phyloP scores from a whole-genome alignment of 225 moss, liverwort and hornwort species.

The Polytrichum formosum region DNA sequence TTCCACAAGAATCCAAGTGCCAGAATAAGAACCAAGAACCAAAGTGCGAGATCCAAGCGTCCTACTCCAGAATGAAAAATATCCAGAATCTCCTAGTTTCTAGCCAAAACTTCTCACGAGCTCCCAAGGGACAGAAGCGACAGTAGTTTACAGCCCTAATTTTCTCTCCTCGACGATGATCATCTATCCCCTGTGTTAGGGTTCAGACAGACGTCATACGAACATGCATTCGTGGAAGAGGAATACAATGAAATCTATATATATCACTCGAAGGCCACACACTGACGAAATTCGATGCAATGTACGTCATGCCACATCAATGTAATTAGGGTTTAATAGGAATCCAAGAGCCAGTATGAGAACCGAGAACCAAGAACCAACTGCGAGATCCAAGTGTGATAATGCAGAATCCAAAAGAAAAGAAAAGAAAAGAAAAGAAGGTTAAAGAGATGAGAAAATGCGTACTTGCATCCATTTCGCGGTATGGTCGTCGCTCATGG shows the following conservation, averaged over 20 bases:
- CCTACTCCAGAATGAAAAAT: neutral
- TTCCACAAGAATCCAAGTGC: too few species aligned
- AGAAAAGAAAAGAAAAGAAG: neutral
- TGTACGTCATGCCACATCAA: too few species aligned
- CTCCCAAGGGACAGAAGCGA: too few species aligned
- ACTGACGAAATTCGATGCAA: neutral
- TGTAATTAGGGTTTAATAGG: too few species aligned
- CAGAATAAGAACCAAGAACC: neutral
- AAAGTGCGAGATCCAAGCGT: neutral
- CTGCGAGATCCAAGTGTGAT: neutral
- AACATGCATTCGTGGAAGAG: too few species aligned
- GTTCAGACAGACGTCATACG: too few species aligned
- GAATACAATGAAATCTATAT: too few species aligned
- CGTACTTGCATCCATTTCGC: constrained; percentile 71
- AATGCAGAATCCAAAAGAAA: neutral
- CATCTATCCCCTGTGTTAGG: too few species aligned
- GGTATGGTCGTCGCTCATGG: constrained; percentile 51
- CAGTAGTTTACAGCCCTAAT: too few species aligned
- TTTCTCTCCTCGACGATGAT: too few species aligned
- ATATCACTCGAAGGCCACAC: neutral
- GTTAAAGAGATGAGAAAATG: neutral
- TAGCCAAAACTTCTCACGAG: too few species aligned
- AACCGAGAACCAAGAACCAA: neutral
- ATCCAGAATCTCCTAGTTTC: too few species aligned
- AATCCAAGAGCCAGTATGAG: neutral